Evolutionary conservation across 768 basidiomycete genomes (phyloP).

Genomic region (Amanita muscaria): DNA sequence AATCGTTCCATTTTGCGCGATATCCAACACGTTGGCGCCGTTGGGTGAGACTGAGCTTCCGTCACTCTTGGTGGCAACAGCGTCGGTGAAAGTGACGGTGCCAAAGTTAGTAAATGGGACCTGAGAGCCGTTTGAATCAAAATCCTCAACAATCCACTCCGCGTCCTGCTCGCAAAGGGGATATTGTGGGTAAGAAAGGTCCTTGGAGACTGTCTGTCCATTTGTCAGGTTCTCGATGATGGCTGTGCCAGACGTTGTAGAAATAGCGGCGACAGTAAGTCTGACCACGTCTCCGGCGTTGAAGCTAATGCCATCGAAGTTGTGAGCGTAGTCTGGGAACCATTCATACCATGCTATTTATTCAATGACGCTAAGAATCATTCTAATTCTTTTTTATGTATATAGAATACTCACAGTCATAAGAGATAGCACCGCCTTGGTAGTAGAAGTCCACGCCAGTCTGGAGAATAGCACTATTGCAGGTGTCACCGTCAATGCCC

Average conservation of each 20-base stretch:
- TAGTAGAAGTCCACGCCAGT: not conserved
- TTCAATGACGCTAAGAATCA: not conserved
- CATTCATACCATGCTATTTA: constrained; percentile 3
- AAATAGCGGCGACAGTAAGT: not conserved
- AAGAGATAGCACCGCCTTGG: not conserved
- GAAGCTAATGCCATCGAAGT: not conserved
- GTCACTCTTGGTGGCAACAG: not conserved
- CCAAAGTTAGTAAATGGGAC: not conserved
- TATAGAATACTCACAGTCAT: not conserved
- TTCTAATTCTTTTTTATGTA: not conserved
- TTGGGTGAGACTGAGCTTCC: not conserved
- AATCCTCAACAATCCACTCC: constrained; percentile 2
- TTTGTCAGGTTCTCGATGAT: not conserved
- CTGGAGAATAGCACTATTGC: not conserved
- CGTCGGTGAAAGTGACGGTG: not conserved
- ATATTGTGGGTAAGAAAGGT: not conserved
- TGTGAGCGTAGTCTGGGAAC: not conserved
- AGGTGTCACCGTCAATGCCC: not conserved
- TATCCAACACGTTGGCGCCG: not conserved
- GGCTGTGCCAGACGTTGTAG: not conserved
- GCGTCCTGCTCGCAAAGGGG: not conserved
- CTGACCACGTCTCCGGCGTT: not conserved
- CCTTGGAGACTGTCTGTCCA: not conserved
- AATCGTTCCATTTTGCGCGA: not conserved
- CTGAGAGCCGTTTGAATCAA: not conserved